These are phyloP conservation scores for Tylopilus rubrobrunneus DNA, from an alignment of 768 basidiomycete species.

Conservation along the genomic window DNA sequence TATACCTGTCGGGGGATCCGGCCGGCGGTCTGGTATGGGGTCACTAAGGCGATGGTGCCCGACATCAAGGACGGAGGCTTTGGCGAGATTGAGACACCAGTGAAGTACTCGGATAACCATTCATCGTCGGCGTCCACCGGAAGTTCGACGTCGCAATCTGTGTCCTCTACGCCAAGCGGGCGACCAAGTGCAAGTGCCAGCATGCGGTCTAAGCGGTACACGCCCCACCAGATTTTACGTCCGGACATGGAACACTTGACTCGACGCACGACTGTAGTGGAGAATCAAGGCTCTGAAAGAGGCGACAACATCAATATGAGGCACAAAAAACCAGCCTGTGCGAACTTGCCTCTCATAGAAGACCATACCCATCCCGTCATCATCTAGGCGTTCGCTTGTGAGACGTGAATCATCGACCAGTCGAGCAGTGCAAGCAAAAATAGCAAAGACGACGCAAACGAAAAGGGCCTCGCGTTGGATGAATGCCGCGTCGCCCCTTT, in stretches of 20 bases:
- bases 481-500: conserved; percentile 46
- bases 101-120: conserved; percentile 64
- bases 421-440: conserved; percentile 85
- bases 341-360: conserved; percentile 77
- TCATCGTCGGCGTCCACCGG: conserved; percentile 86
- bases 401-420: conserved; percentile 73
- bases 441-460: conserved; percentile 77
- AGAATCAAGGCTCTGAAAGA: conserved; percentile 72
- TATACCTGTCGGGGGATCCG: conserved; percentile 81
- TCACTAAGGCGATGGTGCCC: conserved; percentile 71
- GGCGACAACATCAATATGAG: background rate
- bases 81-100: conserved; percentile 54
- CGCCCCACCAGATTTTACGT: conserved; percentile 94
- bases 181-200: conserved; percentile 86
- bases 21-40: conserved; percentile 82
- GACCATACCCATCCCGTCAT: conserved; percentile 85
- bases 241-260: conserved; percentile 84
- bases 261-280: conserved; percentile 86
- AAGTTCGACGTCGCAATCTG: conserved; percentile 85
- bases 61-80: conserved; percentile 71
- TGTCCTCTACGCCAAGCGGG: conserved; percentile 84
- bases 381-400: conserved; percentile 55
- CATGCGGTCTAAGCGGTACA: conserved; percentile 88
- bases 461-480: conserved; percentile 69
- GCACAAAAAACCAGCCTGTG: background rate